These are phyloP conservation scores for Aspergillus texensis DNA, from an alignment of 2,329 filamentous ascomycete species.

Conservation along the genomic window DNA sequence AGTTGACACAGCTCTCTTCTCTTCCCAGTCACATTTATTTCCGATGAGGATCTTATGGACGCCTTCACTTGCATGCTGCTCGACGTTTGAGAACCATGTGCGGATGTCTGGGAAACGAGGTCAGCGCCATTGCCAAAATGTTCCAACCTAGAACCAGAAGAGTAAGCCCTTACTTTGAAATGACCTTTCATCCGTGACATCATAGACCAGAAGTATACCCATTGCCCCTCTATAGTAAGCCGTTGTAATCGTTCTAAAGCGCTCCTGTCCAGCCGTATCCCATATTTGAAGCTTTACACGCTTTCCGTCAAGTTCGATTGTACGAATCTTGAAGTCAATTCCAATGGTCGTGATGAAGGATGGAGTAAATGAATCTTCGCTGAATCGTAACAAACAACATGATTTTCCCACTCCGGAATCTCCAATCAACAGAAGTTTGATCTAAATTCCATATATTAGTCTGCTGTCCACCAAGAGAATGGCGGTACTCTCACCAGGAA, in stretches of 20 bases:
- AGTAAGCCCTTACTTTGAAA: conserved; percentile 76
- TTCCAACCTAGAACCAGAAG: not conserved
- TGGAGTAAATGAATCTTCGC: conserved; percentile 95
- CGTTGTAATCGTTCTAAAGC: conserved; percentile 97
- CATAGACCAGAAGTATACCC: conserved; percentile 96
- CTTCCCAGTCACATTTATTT: conserved; percentile 99
- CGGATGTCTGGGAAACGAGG: conserved; percentile 73
- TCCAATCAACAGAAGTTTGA: conserved; percentile 95
- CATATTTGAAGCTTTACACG: conserved; percentile 99
- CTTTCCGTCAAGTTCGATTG: conserved; percentile 98
- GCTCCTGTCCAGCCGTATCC: conserved; percentile 98
- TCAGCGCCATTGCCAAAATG: conserved; percentile 14
- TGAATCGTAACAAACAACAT: conserved; percentile 94
- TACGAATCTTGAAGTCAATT: conserved; percentile 99
- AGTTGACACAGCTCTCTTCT: conserved; percentile 92
- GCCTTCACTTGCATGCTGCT: conserved; percentile 96
- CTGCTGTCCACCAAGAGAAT: conserved; percentile 8
- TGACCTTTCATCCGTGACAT: conserved; percentile 94
- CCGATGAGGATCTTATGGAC: conserved; percentile 99
- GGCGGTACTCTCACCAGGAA: conserved; percentile 75
- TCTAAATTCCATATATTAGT: conserved; percentile 56
- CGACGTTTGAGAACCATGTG: conserved; percentile 99
- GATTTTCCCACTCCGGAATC: conserved; percentile 97
- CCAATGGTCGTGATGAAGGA: conserved; percentile 99
- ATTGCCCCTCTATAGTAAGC: conserved; percentile 98